phyloP scores from a whole-genome alignment of 768 basidiomycete genomes.

The Lactarius akahatsu region DNA sequence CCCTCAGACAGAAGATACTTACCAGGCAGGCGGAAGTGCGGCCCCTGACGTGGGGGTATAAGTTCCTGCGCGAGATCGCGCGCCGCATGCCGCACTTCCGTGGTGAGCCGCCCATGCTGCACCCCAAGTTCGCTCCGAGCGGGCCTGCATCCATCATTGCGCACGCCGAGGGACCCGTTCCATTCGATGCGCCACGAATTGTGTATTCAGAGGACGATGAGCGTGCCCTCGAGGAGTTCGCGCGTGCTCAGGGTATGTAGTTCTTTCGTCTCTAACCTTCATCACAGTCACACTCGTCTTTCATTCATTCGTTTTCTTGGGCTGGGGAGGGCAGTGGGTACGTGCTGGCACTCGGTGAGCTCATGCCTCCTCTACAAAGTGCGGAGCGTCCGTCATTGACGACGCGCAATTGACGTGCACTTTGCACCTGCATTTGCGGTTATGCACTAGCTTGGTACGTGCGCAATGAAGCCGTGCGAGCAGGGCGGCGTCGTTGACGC shows the following conservation, averaged over 20 bases:
- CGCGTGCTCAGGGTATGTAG: slow-evolving; percentile 20
- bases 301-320: neutral
- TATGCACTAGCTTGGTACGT: slow-evolving; percentile 49
- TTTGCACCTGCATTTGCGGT: too few relatives aligned
- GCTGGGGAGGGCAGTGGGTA: slow-evolving; percentile 31
- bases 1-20: too few relatives aligned
- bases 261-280: neutral
- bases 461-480: slow-evolving; percentile 59
- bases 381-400: neutral
- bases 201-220: slow-evolving; percentile 39
- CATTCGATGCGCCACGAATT: slow-evolving; percentile 34
- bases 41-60: slow-evolving; percentile 54
- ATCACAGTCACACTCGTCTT: neutral
- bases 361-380: slow-evolving; percentile 10
- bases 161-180: slow-evolving; percentile 27
- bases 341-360: slow-evolving; percentile 38
- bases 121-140: slow-evolving; percentile 36
- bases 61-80: slow-evolving; percentile 51
- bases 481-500: too few relatives aligned
- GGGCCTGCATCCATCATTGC: slow-evolving; percentile 31
- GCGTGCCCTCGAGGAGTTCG: slow-evolving; percentile 37
- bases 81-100: slow-evolving; percentile 49
- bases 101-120: slow-evolving; percentile 33
- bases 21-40: slow-evolving; percentile 38
- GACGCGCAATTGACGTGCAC: neutral